Percentiles rank a stretch among this genome's conserved stretches.
These are phyloP conservation scores for Capsella bursapastoris DNA, from an alignment of 345 rosid genomes.

Conservation along the genomic window DNA sequence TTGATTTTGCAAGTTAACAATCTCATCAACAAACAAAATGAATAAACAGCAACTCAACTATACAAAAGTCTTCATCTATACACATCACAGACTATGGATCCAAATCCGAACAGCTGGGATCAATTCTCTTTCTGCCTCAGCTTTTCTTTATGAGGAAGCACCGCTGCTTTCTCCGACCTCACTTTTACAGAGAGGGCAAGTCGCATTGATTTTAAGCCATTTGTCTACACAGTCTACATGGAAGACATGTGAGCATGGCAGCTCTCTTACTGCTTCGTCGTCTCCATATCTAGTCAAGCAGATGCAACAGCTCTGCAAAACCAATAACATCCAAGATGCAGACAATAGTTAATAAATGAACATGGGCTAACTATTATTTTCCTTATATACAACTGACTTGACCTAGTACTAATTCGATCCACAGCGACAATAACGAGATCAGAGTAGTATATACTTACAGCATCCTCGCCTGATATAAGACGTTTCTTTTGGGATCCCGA, in stretches of 20 bases:
- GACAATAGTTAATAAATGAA: conserved; percentile 14
- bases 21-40: conserved; percentile 33
- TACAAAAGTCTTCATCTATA: conserved; percentile 33
- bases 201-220: conserved; percentile 80
- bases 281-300: conserved; percentile 73
- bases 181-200: conserved; percentile 73
- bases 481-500: conserved; percentile 77
- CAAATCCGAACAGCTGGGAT: not conserved
- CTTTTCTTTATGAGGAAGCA: conserved; percentile 35
- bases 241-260: conserved; percentile 72
- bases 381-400: not conserved
- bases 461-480: conserved; percentile 81
- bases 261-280: conserved; percentile 64
- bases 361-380: not conserved
- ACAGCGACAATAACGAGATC: conserved; percentile 5
- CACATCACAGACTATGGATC: conserved; percentile 5
- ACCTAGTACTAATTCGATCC: not conserved
- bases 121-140: conserved; percentile 1
- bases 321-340: conserved; percentile 18
- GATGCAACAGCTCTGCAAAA: conserved; percentile 72
- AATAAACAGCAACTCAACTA: conserved; percentile 32
- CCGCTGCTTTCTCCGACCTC: conserved; percentile 59
- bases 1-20: conserved; percentile 27
- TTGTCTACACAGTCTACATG: conserved; percentile 76
- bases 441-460: conserved; percentile 56